A percentile compares a stretch with the other conserved stretches of the same genome.
Conservation (phyloP, 805 yeast species). For the Millerozyma miso region DNA sequence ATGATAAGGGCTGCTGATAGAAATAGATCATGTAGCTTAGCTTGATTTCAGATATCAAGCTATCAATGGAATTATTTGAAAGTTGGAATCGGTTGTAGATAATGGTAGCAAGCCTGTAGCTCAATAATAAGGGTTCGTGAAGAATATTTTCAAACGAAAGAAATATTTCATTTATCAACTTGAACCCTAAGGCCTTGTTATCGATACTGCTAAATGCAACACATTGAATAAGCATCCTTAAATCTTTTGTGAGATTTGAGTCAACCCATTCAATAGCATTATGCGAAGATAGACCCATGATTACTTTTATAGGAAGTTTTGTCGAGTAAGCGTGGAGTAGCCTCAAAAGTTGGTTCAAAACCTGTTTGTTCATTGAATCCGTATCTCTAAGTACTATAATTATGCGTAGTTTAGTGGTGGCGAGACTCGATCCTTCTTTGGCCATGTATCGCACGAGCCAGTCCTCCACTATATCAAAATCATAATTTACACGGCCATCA, state of each 20-base stretch:
- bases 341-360: conserved; percentile 32
- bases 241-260: conserved; percentile 26
- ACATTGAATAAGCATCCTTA: conserved; percentile 23
- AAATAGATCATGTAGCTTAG: conserved; percentile 36
- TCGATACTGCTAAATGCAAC: conserved; percentile 30
- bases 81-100: conserved; percentile 31
- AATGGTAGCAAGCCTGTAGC: conserved; percentile 21
- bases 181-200: conserved; percentile 29
- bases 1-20: conserved; percentile 34
- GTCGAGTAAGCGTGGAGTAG: conserved; percentile 22
- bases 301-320: conserved; percentile 28
- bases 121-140: conserved; percentile 17
- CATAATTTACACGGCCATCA: conserved; percentile 28
- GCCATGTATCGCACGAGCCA: conserved; percentile 19
- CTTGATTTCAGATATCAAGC: conserved; percentile 33
- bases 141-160: conserved; percentile 20
- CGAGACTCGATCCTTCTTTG: conserved; percentile 3
- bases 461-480: conserved; percentile 31
- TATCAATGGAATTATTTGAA: conserved; percentile 39
- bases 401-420: conserved; percentile 12
- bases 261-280: conserved; percentile 37
- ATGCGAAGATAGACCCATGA: conserved; percentile 33
- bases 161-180: conserved; percentile 30
- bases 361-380: conserved; percentile 29
- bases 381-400: conserved; percentile 35